A percentile compares a stretch with the other conserved stretches of the same genome.
Conservation (phyloP, 106 monocot genomes). For the Dendrobium chrysotoxum region DNA sequence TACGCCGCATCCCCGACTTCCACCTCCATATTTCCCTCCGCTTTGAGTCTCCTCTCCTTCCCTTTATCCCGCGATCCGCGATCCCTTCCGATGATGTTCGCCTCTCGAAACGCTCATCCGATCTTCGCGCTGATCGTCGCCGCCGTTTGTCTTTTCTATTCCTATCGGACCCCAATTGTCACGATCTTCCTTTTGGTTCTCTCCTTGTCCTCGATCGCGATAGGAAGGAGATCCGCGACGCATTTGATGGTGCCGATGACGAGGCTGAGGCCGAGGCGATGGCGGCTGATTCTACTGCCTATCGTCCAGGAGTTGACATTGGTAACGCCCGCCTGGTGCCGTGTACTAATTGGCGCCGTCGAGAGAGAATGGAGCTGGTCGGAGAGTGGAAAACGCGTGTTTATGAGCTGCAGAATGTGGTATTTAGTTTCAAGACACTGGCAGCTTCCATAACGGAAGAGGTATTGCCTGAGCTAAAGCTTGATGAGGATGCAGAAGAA, state of each 20-base stretch:
- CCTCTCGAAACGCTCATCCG: constrained; percentile 56
- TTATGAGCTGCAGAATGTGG: constrained; percentile 71
- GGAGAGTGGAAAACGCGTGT: constrained; percentile 66
- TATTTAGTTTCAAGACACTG: constrained; percentile 72
- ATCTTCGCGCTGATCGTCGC: constrained; percentile 57
- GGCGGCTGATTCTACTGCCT: constrained; percentile 40
- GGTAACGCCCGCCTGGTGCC: constrained; percentile 51
- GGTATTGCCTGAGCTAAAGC: constrained; percentile 23
- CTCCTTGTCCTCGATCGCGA: constrained; percentile 55
- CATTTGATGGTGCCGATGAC: constrained; percentile 36
- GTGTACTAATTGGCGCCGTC: constrained; percentile 58
- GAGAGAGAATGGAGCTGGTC: constrained; percentile 70
- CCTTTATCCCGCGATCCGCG: constrained; percentile 43
- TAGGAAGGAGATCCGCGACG: constrained; percentile 40
- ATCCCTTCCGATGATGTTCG: constrained; percentile 63
- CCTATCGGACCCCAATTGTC: constrained; percentile 11
- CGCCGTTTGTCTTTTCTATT: constrained; percentile 52
- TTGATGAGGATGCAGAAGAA: constrained; percentile 56
- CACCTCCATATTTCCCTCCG: constrained; percentile 63
- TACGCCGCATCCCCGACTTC: constrained; percentile 48
- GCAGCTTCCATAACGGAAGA: constrained; percentile 29
- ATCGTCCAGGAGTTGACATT: constrained; percentile 72
- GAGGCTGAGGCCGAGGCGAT: constrained; percentile 26
- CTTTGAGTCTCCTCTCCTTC: constrained; percentile 67
- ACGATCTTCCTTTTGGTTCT: constrained; percentile 27